Conservation (phyloP, 345 rosid species). For the Brassica carinata region DNA sequence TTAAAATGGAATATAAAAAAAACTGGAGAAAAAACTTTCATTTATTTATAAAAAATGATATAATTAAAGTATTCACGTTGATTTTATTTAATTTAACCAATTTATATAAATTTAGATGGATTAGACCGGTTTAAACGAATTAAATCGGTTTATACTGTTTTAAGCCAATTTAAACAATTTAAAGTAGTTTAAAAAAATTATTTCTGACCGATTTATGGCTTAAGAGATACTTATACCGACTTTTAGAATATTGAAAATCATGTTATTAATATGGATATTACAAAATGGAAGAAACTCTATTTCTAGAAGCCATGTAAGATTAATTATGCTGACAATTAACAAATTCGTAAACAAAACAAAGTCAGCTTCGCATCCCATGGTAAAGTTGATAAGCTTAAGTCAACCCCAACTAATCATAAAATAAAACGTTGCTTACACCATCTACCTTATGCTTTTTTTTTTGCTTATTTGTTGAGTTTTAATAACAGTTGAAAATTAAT, state of each 20-base stretch:
- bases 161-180: neutral
- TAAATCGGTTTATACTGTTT: neutral
- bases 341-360: neutral
- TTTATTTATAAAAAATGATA: neutral
- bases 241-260: neutral
- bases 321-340: slow-evolving; percentile 27
- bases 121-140: neutral
- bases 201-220: neutral
- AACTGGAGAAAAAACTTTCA: neutral
- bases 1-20: neutral
- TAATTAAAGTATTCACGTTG: neutral
- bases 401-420: slow-evolving; percentile 32
- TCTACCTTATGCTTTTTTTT: neutral
- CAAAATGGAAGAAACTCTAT: neutral
- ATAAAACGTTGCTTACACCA: slow-evolving; percentile 17
- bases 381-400: slow-evolving; percentile 22
- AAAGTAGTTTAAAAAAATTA: neutral
- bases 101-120: neutral
- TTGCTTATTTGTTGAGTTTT: neutral
- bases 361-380: slow-evolving; percentile 21
- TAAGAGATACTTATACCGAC: neutral
- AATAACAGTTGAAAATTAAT: slow-evolving; percentile 10
- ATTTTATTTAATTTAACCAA: neutral
- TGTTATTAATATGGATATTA: neutral
- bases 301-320: slow-evolving; percentile 15